A percentile compares a stretch with the other conserved stretches of the same genome.
These are phyloP conservation scores for Rhazya stricta DNA, from an alignment of 257 asterid species.

Conservation along the genomic window DNA sequence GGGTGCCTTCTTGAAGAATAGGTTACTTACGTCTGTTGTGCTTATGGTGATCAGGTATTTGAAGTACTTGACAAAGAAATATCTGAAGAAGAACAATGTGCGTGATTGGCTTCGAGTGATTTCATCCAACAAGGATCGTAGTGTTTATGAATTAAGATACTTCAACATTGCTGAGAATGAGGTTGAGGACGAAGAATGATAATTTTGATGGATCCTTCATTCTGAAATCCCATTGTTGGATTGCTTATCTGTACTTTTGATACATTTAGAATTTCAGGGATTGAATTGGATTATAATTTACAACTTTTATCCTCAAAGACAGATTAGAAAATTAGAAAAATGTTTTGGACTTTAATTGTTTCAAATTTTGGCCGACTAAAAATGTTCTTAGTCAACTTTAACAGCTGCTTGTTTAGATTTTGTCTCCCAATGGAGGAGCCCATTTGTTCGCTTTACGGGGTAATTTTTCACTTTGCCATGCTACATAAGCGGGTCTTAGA, in stretches of 20 bases:
- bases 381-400: not conserved
- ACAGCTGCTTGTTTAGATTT: no score
- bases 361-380: not conserved
- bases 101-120: slow-evolving; percentile 52
- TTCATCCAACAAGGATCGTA: slow-evolving; percentile 46
- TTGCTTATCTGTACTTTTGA: not conserved
- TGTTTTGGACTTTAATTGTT: not conserved
- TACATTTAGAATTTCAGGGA: not conserved
- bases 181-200: slow-evolving; percentile 43
- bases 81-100: slow-evolving; percentile 45
- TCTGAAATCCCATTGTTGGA: not conserved
- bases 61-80: slow-evolving; percentile 48
- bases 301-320: not conserved
- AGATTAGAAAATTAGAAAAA: not conserved
- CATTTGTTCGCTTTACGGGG: no score
- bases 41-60: slow-evolving; percentile 25
- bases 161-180: slow-evolving; percentile 53
- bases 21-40: not conserved
- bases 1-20: not conserved
- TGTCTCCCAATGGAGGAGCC: no score
- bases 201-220: not conserved
- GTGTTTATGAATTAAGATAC: slow-evolving; percentile 45
- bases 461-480: no score
- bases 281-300: not conserved
- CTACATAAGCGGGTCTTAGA: no score